Evolutionary conservation across 1,284 basidiomycete genomes (phyloP).

Genomic region (Sparassis latifolia): DNA sequence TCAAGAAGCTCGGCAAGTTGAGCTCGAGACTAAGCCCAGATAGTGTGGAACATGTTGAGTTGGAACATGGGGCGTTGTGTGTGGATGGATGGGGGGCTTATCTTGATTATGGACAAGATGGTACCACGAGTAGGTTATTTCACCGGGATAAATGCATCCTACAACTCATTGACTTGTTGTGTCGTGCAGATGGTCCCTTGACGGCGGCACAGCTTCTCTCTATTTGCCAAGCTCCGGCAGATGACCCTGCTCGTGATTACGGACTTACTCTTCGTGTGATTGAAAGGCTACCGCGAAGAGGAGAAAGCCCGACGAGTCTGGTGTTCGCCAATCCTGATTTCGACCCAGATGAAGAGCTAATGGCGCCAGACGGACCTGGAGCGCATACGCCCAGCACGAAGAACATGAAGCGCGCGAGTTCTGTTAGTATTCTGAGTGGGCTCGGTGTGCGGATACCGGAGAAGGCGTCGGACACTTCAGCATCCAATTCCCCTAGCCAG

Average conservation of each 20-base stretch:
- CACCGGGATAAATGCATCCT: background rate
- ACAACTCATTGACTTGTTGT: constrained; percentile 1
- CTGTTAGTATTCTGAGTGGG: constrained; percentile 90
- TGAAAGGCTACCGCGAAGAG: constrained; percentile 30
- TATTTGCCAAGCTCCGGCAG: constrained; percentile 80
- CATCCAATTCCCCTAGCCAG: constrained; percentile 25
- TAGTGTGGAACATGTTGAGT: constrained; percentile 45
- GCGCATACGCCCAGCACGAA: constrained; percentile 33
- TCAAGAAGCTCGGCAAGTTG: constrained; percentile 84
- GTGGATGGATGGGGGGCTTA: constrained; percentile 89
- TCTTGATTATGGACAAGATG: constrained; percentile 51
- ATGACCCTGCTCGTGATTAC: constrained; percentile 77
- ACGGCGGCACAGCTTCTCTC: constrained; percentile 79
- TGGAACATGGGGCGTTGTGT: constrained; percentile 59
- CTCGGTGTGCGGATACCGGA: constrained; percentile 77
- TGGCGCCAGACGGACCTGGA: constrained; percentile 19
- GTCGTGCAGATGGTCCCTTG: constrained; percentile 54
- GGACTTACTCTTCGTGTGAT: constrained; percentile 70
- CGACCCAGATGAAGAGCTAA: constrained; percentile 35
- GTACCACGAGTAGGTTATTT: constrained; percentile 41
- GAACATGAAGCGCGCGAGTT: constrained; percentile 87
- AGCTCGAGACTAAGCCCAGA: constrained; percentile 39
- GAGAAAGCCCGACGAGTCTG: constrained; percentile 29
- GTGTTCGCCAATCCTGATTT: constrained; percentile 19
- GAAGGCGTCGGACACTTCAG: constrained; percentile 41